Evolutionary conservation across 2,329 filamentous ascomycete species (phyloP), one percentile per base, ranked within the genome.

Genomic region (Plectosphaerella sp.): DNA sequence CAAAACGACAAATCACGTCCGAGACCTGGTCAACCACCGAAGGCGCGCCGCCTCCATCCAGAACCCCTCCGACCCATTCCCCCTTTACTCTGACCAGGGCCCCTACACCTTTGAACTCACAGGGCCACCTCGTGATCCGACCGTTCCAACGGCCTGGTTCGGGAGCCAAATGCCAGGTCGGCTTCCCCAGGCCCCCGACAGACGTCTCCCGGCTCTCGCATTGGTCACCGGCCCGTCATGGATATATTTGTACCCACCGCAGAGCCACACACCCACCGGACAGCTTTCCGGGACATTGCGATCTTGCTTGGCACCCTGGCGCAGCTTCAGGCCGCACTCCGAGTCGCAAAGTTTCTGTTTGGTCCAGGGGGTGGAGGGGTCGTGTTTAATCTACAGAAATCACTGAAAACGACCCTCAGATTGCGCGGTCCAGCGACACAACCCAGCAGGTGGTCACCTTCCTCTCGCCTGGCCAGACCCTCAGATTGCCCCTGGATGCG

Each of bases 101-200:
- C n/a, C n/a, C n/a, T n/a, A n/a, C n/a, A n/a, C n/a, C n/a, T n/a
- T n/a, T n/a, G n/a, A n/a, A n/a, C n/a, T n/a, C 47, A 41, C 35
- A 37, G 47, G 37, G 36, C 47, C 36, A 7, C 22, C 22, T 22
- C 36, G 47, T 36, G 47, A 48, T 25, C 47, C 47, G 36, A 48
- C 36, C 47, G 47, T 48, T 41, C 47, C 47, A 48, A 48, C 47
- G 20, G 36, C 47, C 25, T 48, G 47, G 47, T 37, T 41, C 47
- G 35, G 24, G 36, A 41, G 47, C 35, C 41, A 43, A 43, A 20
- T 43, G 47, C 47, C 47, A 41, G 35, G 22, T 18, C 47, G 39
- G 35, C 46, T 48, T 37, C 35, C 36, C 41, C 41, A 16, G 41
- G 41, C 16, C 41, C 41, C 41, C 18, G 41, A 20, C 22, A 22